A percentile compares a stretch with the other conserved stretches of the same genome.
Evolutionary conservation across 2,329 filamentous ascomycete species (phyloP).

Genomic region (Blastomyces parvus): DNA sequence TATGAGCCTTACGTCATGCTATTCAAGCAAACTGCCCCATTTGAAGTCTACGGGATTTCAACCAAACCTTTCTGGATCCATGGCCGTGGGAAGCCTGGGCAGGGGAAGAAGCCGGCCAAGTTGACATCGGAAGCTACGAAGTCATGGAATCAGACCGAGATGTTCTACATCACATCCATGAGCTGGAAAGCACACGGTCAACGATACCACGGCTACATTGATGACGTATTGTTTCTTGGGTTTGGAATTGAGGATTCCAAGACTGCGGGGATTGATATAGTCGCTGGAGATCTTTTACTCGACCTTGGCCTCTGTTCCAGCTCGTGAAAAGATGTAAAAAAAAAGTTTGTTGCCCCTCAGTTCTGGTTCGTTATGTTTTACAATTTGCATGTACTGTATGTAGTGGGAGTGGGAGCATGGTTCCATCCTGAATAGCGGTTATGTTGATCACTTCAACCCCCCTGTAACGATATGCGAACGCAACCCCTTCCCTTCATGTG

Average conservation of each 20-base stretch:
- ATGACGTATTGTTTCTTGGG: constrained; percentile 46
- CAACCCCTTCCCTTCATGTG: not conserved
- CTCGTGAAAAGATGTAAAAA: not conserved
- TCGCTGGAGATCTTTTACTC: constrained; percentile 41
- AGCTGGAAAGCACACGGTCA: constrained; percentile 44
- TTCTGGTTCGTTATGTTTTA: not conserved
- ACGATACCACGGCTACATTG: constrained; percentile 48
- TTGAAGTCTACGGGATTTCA: constrained; percentile 43
- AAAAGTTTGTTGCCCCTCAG: not conserved
- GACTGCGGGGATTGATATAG: constrained; percentile 44
- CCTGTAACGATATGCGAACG: not conserved
- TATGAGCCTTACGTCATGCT: constrained; percentile 51
- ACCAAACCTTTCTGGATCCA: constrained; percentile 47
- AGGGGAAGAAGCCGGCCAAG: constrained; percentile 20
- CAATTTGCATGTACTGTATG: not conserved
- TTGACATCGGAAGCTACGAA: constrained; percentile 7
- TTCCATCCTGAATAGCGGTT: not conserved
- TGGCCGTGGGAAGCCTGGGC: constrained; percentile 33
- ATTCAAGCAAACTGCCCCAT: constrained; percentile 42
- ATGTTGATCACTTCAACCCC: not conserved
- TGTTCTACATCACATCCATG: constrained; percentile 51
- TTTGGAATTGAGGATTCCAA: constrained; percentile 49
- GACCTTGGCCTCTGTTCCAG: constrained; percentile 26
- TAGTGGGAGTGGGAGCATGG: not conserved
- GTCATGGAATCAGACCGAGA: constrained; percentile 36